Base-by-base conservation (phyloP, 441 rosid genomes). In the Isatis lusitanica region DNA sequence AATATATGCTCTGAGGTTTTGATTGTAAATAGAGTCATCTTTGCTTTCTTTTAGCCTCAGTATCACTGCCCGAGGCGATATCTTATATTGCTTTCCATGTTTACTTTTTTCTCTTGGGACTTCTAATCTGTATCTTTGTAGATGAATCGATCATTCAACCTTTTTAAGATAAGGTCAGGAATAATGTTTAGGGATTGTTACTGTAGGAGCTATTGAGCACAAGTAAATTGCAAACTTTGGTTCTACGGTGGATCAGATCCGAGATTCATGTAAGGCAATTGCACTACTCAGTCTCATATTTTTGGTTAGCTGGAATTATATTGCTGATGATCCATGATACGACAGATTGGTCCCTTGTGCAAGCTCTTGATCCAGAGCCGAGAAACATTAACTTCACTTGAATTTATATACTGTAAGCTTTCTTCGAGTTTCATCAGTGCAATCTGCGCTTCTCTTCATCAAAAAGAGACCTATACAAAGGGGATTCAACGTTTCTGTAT, bases 391-490 rank as follows among this genome's bases (percentile, higher is more conserved):
- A 85, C 68, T 51, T 88, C 97, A 35, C 82, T 92, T 43, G 89
- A 90, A 80, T 83, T 92, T 69, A 63, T 78, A 72, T 94, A 92
- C 85, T 90, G 97, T 85, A 83, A 82, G 79, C 83, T 94, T 72
- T 85, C 90, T 48, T 77, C 90, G 68, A 81, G 76, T 67, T 85
- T 68, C 53, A 68, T 88, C 16, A 74, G 70, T 61, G 85, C 84
- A 72, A 82, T 90, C 50, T 89, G 84, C 78, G 44, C 78, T 36
- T 85, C 90, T 72, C 68, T 92, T 36, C 70, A 21, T 70, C 66
- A 63, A 31, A 74, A 74, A 69, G 76, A 75, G 58, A 55, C 10
- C 63, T 80, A 78, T 68, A 70, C 73, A 56, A 86, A 77, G 53
- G 78, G 82, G 68, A 75, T 90, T 65, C 82, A 82, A 43, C 83